Base-by-base conservation (phyloP, 1,284 basidiomycete genomes). In the Caloboletus firmus region DNA sequence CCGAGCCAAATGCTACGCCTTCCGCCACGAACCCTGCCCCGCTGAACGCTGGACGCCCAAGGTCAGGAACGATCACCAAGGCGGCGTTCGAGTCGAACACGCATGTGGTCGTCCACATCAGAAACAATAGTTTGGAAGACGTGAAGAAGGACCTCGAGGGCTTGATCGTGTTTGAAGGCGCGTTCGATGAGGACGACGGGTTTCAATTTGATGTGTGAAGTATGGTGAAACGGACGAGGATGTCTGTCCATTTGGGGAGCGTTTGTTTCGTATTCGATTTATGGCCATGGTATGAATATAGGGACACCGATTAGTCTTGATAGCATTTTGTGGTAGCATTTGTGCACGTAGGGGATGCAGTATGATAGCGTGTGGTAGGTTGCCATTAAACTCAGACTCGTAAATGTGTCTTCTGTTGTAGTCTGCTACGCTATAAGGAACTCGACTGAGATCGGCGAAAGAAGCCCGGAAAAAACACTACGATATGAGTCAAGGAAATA, bases 81-180 rank as follows among this genome's bases (percentile, higher is more conserved):
- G 64, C 45, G 5, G 62, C 35, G n/a, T 67, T 68, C 31, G 63
- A 66, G 42, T 55, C 64, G 18, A 65, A 67, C 31, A 50, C 56
- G 4, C 67, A 68, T 35, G 30, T 55, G 26, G 59, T 46, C 8
- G 32, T 62, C 15, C 63, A 57, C 15, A 55, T 56, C 3, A 42
- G 58, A 43, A 69, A 49, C 31, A 58, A 57, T 8, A 65, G 65
- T 39, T 34, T 68, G 28, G 68, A 65, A 52, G 65, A 65, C 20
- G 66, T 68, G 51, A 71, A 65, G 52, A 67, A 70, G 46, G 68
- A 71, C 15, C 68, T 67, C 26, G 64, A 71, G 41, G 64, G 62
- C 11, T 48, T 67, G 43, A 56, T 67, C 52, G 67, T 70, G 40
- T 69, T 71, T 20, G 66, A 58, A 17, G 66, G 65, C 31, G 63